Evolutionary conservation across 495 filamentous ascomycete species (phyloP).

Genomic region (Entonaema liquescens): DNA sequence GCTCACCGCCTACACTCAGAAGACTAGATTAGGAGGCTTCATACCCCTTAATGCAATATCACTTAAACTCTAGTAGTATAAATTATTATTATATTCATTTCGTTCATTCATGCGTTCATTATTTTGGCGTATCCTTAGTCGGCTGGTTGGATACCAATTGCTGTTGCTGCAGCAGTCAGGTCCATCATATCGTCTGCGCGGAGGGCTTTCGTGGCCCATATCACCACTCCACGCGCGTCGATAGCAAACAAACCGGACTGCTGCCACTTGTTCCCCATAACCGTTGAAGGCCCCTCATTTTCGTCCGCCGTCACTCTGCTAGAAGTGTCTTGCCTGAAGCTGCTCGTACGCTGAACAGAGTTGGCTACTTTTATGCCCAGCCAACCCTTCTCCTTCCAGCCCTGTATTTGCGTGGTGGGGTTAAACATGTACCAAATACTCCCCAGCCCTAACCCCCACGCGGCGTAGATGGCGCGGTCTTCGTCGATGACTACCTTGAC

Average conservation of each 20-base stretch:
- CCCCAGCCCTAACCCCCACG: conserved; percentile 63
- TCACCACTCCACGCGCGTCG: conserved; percentile 60
- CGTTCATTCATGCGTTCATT: conserved; percentile 9
- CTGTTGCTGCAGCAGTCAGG: conserved; percentile 56
- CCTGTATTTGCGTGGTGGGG: conserved; percentile 52
- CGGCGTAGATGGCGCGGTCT: conserved; percentile 59
- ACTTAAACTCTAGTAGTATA: background rate
- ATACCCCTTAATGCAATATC: background rate
- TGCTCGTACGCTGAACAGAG: conserved; percentile 45
- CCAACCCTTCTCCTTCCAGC: conserved; percentile 57
- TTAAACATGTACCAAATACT: conserved; percentile 60
- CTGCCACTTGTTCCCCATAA: conserved; percentile 71
- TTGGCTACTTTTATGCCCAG: conserved; percentile 51
- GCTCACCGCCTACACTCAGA: background rate
- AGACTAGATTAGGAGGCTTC: too few species aligned
- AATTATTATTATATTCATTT: conserved; percentile 3
- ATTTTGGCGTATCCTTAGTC: background rate
- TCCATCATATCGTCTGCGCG: conserved; percentile 63
- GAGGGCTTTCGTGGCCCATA: conserved; percentile 58
- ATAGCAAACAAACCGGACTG: conserved; percentile 64
- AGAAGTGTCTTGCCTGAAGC: conserved; percentile 21
- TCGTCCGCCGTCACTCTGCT: conserved; percentile 11
- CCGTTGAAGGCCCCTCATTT: conserved; percentile 52
- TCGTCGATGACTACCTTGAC: conserved; percentile 62
- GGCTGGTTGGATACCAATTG: conserved; percentile 42